Base-by-base conservation (phyloP, 768 basidiomycete genomes). In the Pulveroboletus sp. region DNA sequence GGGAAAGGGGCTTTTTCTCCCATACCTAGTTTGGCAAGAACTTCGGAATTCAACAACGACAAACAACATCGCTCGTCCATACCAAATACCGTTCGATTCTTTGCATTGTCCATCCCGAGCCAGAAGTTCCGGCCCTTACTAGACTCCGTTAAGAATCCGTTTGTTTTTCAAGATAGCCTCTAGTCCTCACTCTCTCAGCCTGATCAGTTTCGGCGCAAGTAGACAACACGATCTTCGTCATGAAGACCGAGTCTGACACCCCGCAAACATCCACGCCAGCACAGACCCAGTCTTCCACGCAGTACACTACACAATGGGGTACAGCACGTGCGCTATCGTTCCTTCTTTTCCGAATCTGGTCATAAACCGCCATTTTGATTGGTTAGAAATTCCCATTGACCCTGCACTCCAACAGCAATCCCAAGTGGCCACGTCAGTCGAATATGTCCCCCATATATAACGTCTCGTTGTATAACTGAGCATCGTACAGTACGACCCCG, bases 321-420 rank as follows among this genome's bases (percentile, higher is more conserved):
- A 65, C 65, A 51, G 49, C 57, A 49, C 73, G 73, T 74, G 56
- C 51, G 72, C 58, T 10, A 5, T 27, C 6, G n/a, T 37, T 50
- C 27, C 18, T 50, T 48, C 6, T 56, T 32, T 49, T 30, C 24
- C 42, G n/a, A 1, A 4, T 6, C 47, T 40, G 31, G 37, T 40
- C 41, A 33, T 11, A 26, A 49, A 33, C 27, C 8, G 13, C 47
- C 38, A 6, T 47, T 42, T 39, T 50, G 41, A 32, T 56, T 37
- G 48, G 43, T 10, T 57, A 81, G 82, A 80, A 54, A 83, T 83
- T 28, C 78, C 81, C 10, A 83, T 84, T 46, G 82, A 85, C 61
- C 82, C 83, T 28, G 80, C 79, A n/a, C 71, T 85, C 39, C 83
- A 84, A 64, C 78, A 80, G 50, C 81, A 83, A 60, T 66, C 78